These are phyloP conservation scores for Flaveria floridana DNA, from an alignment of 140 eudicot genomes.

Conservation along the genomic window DNA sequence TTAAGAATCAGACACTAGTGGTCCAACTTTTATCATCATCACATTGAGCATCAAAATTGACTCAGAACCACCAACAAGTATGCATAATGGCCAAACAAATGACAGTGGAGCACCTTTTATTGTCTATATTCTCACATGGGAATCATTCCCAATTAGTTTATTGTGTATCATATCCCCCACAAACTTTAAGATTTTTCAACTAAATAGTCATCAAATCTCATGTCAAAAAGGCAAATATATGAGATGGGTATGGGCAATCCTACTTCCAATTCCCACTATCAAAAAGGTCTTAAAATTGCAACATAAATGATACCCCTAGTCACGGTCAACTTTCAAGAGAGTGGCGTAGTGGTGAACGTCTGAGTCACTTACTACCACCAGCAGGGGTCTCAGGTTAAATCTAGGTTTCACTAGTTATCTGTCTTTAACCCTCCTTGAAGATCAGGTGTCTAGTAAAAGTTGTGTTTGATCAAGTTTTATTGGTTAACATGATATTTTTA, in stretches of 20 bases:
- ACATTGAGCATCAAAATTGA: constrained; percentile 41
- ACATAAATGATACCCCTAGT: constrained; percentile 24
- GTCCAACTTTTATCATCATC: constrained; percentile 43
- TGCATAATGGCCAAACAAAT: constrained; percentile 53
- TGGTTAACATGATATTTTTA: neutral
- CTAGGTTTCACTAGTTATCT: no score
- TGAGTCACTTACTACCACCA: neutral
- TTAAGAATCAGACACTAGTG: constrained; percentile 44
- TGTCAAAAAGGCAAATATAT: constrained; percentile 33
- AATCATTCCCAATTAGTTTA: constrained; percentile 46
- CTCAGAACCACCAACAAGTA: constrained; percentile 46
- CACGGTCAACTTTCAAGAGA: constrained; percentile 19
- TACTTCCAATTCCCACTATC: constrained; percentile 32
- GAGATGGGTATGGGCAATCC: constrained; percentile 16
- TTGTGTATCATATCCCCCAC: constrained; percentile 36
- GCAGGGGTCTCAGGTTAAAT: neutral
- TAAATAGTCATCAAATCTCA: constrained; percentile 33
- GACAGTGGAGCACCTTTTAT: constrained; percentile 50
- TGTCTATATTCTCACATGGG: constrained; percentile 53
- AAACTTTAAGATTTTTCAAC: constrained; percentile 40
- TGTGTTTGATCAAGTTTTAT: neutral
- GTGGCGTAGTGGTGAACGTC: neutral
- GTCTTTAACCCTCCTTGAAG: neutral
- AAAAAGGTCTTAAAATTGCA: constrained; percentile 17
- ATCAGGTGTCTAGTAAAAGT: no score